Evolutionary conservation across 345 rosid genomes (phyloP).

Genomic region (Corymbia maculata): DNA sequence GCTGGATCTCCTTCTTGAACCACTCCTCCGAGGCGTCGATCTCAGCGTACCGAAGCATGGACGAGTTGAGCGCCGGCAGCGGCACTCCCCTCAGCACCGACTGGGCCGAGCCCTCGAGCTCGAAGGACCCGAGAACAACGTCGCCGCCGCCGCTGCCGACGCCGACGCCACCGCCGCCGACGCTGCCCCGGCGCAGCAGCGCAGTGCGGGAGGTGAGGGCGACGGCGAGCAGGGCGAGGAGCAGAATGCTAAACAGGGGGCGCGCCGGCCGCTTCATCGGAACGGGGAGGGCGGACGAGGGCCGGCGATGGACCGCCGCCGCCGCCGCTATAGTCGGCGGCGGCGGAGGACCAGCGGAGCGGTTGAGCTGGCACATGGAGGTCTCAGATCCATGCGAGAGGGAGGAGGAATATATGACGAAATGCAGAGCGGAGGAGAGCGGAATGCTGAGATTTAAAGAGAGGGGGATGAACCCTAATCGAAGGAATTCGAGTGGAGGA

Average conservation of each 20-base stretch:
- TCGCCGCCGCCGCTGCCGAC: neutral
- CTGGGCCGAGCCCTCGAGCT: conserved; percentile 6
- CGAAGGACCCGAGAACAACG: conserved; percentile 6
- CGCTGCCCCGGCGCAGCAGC: conserved; percentile 19
- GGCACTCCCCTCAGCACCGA: neutral
- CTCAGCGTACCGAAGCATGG: conserved; percentile 62
- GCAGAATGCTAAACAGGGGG: conserved; percentile 43
- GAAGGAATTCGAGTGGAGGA: neutral
- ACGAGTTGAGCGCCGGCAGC: conserved; percentile 41
- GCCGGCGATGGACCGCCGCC: conserved; percentile 4
- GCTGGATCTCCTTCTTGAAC: conserved; percentile 48
- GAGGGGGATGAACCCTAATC: neutral
- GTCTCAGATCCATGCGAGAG: neutral
- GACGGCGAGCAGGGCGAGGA: conserved; percentile 42
- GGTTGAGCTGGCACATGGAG: neutral
- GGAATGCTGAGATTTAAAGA: neutral
- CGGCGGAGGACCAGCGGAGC: neutral
- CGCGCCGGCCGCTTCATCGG: conserved; percentile 71
- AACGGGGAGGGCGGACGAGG: neutral
- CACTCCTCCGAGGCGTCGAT: conserved; percentile 47
- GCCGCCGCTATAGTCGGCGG: neutral
- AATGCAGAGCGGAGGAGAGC: neutral
- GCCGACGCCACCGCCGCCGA: neutral
- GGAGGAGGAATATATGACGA: neutral
- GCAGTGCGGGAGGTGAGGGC: conserved; percentile 43